Percentiles rank a stretch among this genome's conserved stretches.
These are phyloP conservation scores for Anastatica hierochuntica DNA, from an alignment of 345 rosid genomes.

Conservation along the genomic window DNA sequence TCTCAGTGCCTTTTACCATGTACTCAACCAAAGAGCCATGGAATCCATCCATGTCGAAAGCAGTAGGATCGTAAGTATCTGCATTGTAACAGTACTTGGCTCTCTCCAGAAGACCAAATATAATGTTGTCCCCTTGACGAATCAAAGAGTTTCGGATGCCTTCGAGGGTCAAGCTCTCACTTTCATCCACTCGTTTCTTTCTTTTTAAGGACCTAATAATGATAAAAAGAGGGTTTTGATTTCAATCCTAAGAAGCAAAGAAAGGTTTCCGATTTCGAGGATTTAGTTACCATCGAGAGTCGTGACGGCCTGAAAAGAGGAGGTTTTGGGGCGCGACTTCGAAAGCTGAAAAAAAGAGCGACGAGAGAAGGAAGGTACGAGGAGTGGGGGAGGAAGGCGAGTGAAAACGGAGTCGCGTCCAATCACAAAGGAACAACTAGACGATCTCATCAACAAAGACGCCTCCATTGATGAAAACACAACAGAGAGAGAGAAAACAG, in stretches of 20 bases:
- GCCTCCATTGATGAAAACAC: constrained; percentile 41
- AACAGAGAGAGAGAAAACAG: not conserved
- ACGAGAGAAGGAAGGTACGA: constrained; percentile 6
- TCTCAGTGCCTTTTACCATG: constrained; percentile 74
- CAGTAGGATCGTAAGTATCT: constrained; percentile 73
- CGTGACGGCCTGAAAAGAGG: constrained; percentile 31
- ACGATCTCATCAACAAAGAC: constrained; percentile 30
- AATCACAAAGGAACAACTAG: constrained; percentile 25
- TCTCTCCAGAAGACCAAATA: constrained; percentile 71
- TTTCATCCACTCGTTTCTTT: constrained; percentile 58
- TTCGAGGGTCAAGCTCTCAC: constrained; percentile 63
- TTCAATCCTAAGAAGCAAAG: no score
- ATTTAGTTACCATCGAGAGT: constrained; percentile 44
- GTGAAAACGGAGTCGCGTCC: constrained; percentile 11
- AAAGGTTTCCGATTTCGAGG: no score
- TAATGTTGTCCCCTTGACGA: constrained; percentile 89
- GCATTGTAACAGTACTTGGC: constrained; percentile 77
- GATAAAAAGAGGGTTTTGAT: not conserved
- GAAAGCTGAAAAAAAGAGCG: constrained; percentile 27
- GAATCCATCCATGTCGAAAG: constrained; percentile 65
- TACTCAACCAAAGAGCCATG: constrained; percentile 77
- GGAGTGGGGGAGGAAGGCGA: constrained; percentile 8
- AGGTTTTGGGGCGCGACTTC: constrained; percentile 23
- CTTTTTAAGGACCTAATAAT: constrained; percentile 33
- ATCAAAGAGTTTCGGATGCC: constrained; percentile 66